These are phyloP conservation scores for Arachis monticola DNA, from an alignment of 331 rosid genomes.

Conservation along the genomic window DNA sequence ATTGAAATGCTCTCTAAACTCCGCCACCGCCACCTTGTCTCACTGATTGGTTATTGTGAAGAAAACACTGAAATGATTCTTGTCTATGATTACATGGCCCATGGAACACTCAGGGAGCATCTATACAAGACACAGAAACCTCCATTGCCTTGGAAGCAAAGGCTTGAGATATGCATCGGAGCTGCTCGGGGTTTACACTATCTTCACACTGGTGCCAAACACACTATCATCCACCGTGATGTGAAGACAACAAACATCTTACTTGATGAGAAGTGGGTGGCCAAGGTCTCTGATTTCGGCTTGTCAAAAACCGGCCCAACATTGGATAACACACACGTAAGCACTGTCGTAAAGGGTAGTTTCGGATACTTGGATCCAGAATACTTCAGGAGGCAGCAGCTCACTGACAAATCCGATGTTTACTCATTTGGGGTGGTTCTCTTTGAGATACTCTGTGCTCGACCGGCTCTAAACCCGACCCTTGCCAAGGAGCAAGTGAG, in stretches of 20 bases:
- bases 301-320: conserved; percentile 98
- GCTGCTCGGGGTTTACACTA: conserved; percentile 98
- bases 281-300: conserved; percentile 98
- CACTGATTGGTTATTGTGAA: conserved; percentile 95
- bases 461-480: conserved; percentile 93
- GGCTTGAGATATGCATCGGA: conserved; percentile 98
- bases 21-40: conserved; percentile 98
- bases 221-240: conserved; percentile 96
- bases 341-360: conserved; percentile 99
- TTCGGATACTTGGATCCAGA: conserved; percentile 99
- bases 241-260: conserved; percentile 98
- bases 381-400: conserved; percentile 97
- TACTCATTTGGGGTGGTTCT: conserved; percentile 98
- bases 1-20: conserved; percentile 99
- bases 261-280: conserved; percentile 97
- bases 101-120: conserved; percentile 97
- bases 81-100: conserved; percentile 94
- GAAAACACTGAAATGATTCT: conserved; percentile 98
- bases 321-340: conserved; percentile 94
- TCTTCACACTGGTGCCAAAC: conserved; percentile 98
- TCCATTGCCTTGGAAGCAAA: conserved; percentile 97
- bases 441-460: conserved; percentile 92
- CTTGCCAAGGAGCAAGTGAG: conserved; percentile 97
- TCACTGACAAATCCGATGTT: conserved; percentile 96
- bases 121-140: conserved; percentile 97